Percentiles rank a stretch among this genome's conserved stretches.
phyloP scores from a whole-genome alignment of 1,139 yeast species.

The Blastobotrys elegans region DNA sequence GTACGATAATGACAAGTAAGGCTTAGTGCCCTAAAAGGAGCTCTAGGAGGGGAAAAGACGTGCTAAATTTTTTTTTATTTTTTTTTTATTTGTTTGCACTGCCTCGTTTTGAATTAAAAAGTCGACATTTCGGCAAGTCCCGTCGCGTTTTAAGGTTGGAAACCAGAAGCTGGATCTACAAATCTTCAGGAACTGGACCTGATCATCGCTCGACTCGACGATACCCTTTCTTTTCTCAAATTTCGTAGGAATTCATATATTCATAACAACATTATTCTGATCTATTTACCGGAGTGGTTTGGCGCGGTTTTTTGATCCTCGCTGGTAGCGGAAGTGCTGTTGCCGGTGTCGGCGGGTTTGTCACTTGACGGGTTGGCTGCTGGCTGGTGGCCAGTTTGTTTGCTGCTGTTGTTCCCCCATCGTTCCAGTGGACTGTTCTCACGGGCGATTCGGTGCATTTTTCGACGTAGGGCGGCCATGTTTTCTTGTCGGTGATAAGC shows the following conservation, averaged over 20 bases:
- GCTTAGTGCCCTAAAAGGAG: too few species aligned
- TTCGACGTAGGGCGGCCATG: slow-evolving; percentile 3
- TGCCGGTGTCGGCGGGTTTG: not conserved
- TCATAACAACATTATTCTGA: too few species aligned
- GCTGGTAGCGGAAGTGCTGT: not conserved
- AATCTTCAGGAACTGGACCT: too few species aligned
- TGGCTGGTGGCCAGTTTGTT: not conserved
- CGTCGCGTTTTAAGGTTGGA: too few species aligned
- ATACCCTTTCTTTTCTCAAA: too few species aligned
- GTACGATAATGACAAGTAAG: too few species aligned
- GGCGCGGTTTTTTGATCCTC: not conserved
- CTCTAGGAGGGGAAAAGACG: not conserved
- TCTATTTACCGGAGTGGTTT: not conserved
- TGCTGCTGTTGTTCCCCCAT: not conserved
- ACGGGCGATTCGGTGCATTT: slow-evolving; percentile 2
- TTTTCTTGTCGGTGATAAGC: not conserved
- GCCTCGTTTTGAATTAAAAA: too few species aligned
- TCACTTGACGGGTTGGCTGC: not conserved
- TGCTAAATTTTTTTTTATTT: too few species aligned
- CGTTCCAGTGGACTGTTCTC: not conserved
- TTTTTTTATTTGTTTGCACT: not conserved
- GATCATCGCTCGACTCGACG: too few species aligned
- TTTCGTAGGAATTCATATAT: too few species aligned
- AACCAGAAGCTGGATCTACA: too few species aligned
- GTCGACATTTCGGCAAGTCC: too few species aligned